Conservation (phyloP, 2,329 filamentous ascomycete genomes). For the Penicillium sp. region DNA sequence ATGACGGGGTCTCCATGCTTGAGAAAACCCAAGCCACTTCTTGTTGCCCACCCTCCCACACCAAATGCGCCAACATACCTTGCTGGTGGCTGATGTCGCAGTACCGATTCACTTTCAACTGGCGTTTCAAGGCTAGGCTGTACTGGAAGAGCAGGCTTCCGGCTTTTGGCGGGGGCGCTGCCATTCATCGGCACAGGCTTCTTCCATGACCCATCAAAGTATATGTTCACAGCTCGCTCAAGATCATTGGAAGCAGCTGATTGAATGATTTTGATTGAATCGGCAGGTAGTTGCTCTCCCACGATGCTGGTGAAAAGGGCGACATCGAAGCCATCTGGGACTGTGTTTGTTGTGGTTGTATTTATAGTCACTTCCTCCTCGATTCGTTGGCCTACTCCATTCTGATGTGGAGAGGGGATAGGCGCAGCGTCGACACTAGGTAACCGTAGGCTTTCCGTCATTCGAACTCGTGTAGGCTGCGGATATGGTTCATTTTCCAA, state of each 20-base stretch:
- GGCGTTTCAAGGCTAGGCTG: not conserved
- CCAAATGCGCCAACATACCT: conserved; percentile 91
- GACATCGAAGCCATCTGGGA: conserved; percentile 50
- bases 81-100: conserved; percentile 44
- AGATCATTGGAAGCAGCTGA: conserved; percentile 51
- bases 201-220: conserved; percentile 63
- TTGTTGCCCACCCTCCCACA: conserved; percentile 85
- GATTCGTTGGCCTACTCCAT: not conserved
- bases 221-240: conserved; percentile 62
- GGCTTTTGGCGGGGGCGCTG: conserved; percentile 6
- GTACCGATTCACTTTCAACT: conserved; percentile 11
- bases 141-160: conserved; percentile 3
- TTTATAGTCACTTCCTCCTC: not conserved
- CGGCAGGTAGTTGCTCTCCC: conserved; percentile 48
- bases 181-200: conserved; percentile 17
- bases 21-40: conserved; percentile 71
- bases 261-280: conserved; percentile 49
- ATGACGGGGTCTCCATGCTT: conserved; percentile 78
- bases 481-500: not conserved
- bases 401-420: not conserved
- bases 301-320: conserved; percentile 56
- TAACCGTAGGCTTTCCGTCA: not conserved
- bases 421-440: not conserved
- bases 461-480: not conserved
- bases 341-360: not conserved